phyloP scores from a whole-genome alignment of 805 yeast species.

The Kurtzmaniella fragi region DNA sequence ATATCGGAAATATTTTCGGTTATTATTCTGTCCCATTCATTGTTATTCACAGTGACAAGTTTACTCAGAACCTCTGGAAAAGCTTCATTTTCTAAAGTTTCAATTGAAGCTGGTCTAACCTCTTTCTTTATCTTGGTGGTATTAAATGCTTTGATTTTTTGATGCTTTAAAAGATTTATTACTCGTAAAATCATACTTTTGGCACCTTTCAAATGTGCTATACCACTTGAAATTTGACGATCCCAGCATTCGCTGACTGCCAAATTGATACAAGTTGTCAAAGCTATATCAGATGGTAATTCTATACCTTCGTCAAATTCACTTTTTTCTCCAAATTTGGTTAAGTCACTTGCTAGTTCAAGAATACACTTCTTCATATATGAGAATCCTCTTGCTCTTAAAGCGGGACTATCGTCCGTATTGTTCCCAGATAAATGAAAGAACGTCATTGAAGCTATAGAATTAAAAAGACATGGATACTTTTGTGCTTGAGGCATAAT shows the following conservation, averaged over 20 bases:
- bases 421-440: constrained; percentile 45
- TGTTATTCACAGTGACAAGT: constrained; percentile 25
- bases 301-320: constrained; percentile 8
- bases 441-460: constrained; percentile 62
- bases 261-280: constrained; percentile 58
- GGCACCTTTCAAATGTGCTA: constrained; percentile 66
- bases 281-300: constrained; percentile 59
- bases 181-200: constrained; percentile 53
- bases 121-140: not conserved
- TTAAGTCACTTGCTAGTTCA: constrained; percentile 54
- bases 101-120: not conserved
- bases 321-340: constrained; percentile 16
- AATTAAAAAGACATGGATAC: constrained; percentile 54
- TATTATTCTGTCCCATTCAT: constrained; percentile 28
- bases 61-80: constrained; percentile 11
- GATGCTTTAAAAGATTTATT: constrained; percentile 21
- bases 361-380: constrained; percentile 59
- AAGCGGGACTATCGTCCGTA: constrained; percentile 38
- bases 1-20: constrained; percentile 3
- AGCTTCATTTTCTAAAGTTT: not conserved
- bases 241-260: constrained; percentile 71
- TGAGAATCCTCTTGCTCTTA: constrained; percentile 46
- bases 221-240: constrained; percentile 60
- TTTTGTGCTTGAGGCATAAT: constrained; percentile 53
- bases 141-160: constrained; percentile 5